A percentile compares a stretch with the other conserved stretches of the same genome.
Evolutionary conservation across 139 green algal species (phyloP).

Genomic region (Chlamydomonas schloesseri): DNA sequence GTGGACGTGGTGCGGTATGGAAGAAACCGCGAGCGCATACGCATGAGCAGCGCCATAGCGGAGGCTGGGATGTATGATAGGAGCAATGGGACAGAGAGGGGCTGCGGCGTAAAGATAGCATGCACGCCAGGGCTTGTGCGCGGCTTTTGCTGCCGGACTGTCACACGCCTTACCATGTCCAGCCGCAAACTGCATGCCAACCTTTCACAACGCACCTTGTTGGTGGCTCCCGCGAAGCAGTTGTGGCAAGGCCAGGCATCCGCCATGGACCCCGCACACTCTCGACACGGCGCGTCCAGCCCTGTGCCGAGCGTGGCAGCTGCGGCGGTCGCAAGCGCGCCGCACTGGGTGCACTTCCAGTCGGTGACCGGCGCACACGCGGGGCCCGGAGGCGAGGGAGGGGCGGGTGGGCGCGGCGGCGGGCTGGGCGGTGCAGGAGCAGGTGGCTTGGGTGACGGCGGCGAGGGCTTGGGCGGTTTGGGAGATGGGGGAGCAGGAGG

Average conservation of each 20-base stretch:
- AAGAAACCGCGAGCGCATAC: neutral
- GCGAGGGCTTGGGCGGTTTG: neutral
- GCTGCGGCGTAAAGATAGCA: neutral
- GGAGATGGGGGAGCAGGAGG: neutral
- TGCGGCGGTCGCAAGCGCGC: neutral
- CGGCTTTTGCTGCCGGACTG: no score
- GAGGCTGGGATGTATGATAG: neutral
- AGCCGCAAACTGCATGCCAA: no score
- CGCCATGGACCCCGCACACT: neutral
- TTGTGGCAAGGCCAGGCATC: constrained; percentile 30
- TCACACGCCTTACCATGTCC: no score
- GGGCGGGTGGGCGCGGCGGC: neutral
- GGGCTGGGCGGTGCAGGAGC: neutral
- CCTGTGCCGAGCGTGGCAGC: neutral
- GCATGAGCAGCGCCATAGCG: neutral
- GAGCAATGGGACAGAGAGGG: no score
- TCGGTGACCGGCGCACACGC: neutral
- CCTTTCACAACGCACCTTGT: neutral
- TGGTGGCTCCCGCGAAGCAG: neutral
- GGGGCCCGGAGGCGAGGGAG: neutral
- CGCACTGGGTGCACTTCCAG: constrained; percentile 9
- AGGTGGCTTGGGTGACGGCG: neutral
- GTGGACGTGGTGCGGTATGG: neutral
- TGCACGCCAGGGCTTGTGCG: rapidly evolving
- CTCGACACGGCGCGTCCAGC: neutral